A percentile compares a stretch with the other conserved stretches of the same genome.
Evolutionary conservation across 805 yeast genomes (phyloP).

Genomic region (Saturnispora mendoncae): DNA sequence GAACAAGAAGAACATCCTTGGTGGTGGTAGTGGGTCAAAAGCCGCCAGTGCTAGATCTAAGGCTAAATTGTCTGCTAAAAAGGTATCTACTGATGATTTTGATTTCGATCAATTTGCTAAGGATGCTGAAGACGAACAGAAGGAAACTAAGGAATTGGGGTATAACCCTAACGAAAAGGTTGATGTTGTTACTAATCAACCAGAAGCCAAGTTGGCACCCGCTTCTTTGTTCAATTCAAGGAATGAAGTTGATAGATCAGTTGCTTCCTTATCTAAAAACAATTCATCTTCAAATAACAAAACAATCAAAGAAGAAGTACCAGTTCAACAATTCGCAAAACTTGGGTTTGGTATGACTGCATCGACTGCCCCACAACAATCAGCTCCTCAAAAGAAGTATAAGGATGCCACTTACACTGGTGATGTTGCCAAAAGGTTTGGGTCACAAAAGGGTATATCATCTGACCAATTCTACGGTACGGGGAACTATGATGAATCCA

Average conservation of each 20-base stretch:
- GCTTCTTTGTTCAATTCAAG: constrained; percentile 9
- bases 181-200: constrained; percentile 9
- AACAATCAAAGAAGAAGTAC: constrained; percentile 27
- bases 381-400: constrained; percentile 19
- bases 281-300: neutral
- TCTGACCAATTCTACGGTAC: constrained; percentile 93
- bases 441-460: constrained; percentile 87
- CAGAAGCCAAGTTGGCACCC: constrained; percentile 22
- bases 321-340: constrained; percentile 66
- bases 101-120: constrained; percentile 58
- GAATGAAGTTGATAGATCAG: constrained; percentile 2
- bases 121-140: constrained; percentile 77
- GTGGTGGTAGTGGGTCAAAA: constrained; percentile 14
- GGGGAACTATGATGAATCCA: constrained; percentile 68
- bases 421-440: constrained; percentile 67
- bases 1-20: constrained; percentile 31
- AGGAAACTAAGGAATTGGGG: constrained; percentile 50
- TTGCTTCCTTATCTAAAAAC: neutral
- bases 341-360: constrained; percentile 86
- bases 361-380: constrained; percentile 39
- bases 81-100: constrained; percentile 40
- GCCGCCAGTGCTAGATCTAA: constrained; percentile 45
- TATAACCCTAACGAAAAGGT: constrained; percentile 34
- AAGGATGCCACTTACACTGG: constrained; percentile 53
- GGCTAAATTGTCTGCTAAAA: constrained; percentile 52